Conservation (phyloP, 2,329 filamentous ascomycete genomes). For the Penicillium sp. region DNA sequence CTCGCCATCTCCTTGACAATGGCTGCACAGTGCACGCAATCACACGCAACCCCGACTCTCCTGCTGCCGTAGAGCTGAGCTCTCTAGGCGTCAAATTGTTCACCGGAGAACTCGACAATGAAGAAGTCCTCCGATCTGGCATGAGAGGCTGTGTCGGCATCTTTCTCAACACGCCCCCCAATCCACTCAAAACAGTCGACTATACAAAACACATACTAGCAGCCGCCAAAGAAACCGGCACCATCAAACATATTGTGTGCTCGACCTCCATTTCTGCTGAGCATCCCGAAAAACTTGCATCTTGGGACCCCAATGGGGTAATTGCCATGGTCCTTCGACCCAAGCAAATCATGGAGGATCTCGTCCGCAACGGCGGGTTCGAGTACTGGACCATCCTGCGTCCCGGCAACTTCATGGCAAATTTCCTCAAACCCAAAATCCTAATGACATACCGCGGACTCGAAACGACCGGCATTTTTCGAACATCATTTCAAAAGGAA, state of each 20-base stretch:
- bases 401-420: conserved; percentile 51
- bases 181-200: conserved; percentile 19
- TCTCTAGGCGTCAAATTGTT: conserved; percentile 26
- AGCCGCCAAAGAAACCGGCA: conserved; percentile 25
- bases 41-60: conserved; percentile 25
- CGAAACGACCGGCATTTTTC: conserved; percentile 35
- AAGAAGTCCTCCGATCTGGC: conserved; percentile 23
- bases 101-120: conserved; percentile 30
- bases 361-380: conserved; percentile 36
- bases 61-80: conserved; percentile 25
- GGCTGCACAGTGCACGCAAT: conserved; percentile 31
- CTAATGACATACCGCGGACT: conserved; percentile 38
- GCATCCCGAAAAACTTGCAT: conserved; percentile 24
- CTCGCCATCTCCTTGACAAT: conserved; percentile 24
- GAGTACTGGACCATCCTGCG: conserved; percentile 48
- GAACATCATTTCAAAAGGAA: conserved; percentile 32
- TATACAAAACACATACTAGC: conserved; percentile 25
- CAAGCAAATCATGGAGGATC: conserved; percentile 44
- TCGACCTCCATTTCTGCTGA: conserved; percentile 26
- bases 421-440: conserved; percentile 44
- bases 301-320: conserved; percentile 25
- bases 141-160: conserved; percentile 28
- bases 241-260: conserved; percentile 29
- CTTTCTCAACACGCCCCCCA: conserved; percentile 24
- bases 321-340: conserved; percentile 29